Evolutionary conservation across 2,329 filamentous ascomycete species (phyloP), one percentile per base, ranked within the genome.

Genomic region (Cercospora beticola): DNA sequence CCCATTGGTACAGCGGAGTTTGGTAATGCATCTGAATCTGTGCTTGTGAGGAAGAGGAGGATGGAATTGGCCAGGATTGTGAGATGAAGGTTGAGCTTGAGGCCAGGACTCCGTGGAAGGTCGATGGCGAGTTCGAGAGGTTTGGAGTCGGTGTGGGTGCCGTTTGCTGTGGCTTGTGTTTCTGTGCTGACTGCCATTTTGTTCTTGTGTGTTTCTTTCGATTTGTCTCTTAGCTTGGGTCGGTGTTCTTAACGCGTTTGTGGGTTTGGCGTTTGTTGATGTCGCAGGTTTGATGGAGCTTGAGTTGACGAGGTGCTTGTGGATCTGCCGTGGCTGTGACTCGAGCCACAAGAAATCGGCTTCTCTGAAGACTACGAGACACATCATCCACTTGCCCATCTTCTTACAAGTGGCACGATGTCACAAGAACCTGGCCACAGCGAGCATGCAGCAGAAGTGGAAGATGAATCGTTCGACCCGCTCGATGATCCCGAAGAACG

Each of bases 401-500:
- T 16, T 57, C 54, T 57, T 16, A 9, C 14, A 26, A 57, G 54
- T 18, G 54, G 54, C 54, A 30, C 26, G 21, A 58, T 52, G 54
- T 18, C 54, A 12, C 54, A 58, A 5, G 54, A 28, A n/a, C 10
- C 9, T 52, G 10, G 26, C 1, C 43, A 63, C n/a, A 7, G 10
- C n/a, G 26, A 18, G 9, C 26, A 28, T 33, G 16, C 31, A 33
- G 33, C 49, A 43, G 31, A 43, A 7, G 3, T 23, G 54, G 21
- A 40, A 57, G 49, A 64, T n/a, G 33, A 16, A 7, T 3, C 21
- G 21, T 28, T 28, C 5, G 87, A 90, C 67, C 86, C 87, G 16
- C 84, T 90, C 60, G 83, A 87, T 9, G 93, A 97, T 75, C 88
- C 89, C 0, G 93, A 96, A 71, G 94, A 99, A 81, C 84, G 89